Base-by-base conservation (phyloP, 495 filamentous ascomycete species). In the Penicillium alfredii region DNA sequence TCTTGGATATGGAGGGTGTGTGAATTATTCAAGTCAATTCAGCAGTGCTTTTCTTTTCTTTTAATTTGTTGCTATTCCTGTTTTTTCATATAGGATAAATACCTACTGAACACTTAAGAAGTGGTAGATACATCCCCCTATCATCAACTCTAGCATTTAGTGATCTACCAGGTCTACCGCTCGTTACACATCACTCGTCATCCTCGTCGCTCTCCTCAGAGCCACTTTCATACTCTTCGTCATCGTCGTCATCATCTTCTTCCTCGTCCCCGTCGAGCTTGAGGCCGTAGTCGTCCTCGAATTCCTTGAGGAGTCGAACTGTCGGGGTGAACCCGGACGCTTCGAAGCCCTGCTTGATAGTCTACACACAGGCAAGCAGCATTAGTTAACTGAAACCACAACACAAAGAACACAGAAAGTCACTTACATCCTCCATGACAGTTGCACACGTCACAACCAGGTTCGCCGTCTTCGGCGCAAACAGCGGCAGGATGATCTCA, bases 281-380 rank as follows among this genome's bases (percentile, higher is more conserved):
- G 17, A 96, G 59, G 4, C 90, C 92, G 60, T 98, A 98, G 57
- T 88, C 86, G 49, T 95, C 87, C 55, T 93, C 78, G 57, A 94
- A 97, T 37, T 79, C 74, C 35, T 80, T 77, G 29, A 97, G 68
- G n/a, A 76, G 53, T 49, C 84, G 80, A 16, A 88, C 70, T 37
- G 82, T 69, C 0, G 85, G 82, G 43, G 78, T 80, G 71, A 94
- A 97, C 0, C 88, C 84, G 26, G 76, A 80, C 6, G 68, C 66
- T 33, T 78, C 65, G 40, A 96, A 84, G 13, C 78, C 77, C 48
- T 80, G 74, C 49, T 78, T 72, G 30, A 94, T 74, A 23, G 70
- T 69, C 86, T 92, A 44, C 9, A 39, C n/a, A 25, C 9, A 34
- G 40, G 22, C 18, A 19, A 33, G 36, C 23, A 25, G 23, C 20